Evolutionary conservation across 129 eudicot genomes (phyloP).

Genomic region (Flaveria linearis): DNA sequence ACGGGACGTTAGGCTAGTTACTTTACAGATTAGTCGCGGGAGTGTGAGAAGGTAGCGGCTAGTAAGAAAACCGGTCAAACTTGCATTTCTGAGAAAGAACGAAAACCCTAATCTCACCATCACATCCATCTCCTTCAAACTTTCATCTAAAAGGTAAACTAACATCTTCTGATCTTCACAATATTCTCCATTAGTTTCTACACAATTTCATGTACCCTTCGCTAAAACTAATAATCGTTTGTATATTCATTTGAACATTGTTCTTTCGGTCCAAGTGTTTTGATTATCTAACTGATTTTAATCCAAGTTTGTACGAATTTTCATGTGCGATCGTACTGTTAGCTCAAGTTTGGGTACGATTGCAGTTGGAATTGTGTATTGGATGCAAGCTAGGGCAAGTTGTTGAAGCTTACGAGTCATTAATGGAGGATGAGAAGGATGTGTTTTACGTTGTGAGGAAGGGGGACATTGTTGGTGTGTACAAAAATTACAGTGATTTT

Average conservation of each 20-base stretch:
- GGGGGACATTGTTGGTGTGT: constrained; percentile 78
- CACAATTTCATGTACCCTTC: neutral
- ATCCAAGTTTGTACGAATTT: neutral
- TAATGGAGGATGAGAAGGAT: constrained; percentile 76
- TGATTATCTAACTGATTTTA: neutral
- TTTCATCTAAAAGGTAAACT: neutral
- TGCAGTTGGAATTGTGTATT: constrained; percentile 10
- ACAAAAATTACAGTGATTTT: constrained; percentile 60
- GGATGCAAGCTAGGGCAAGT: constrained; percentile 17
- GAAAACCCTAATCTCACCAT: constrained; percentile 12
- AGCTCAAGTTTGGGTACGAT: neutral
- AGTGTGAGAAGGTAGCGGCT: no score
- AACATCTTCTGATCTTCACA: constrained; percentile 6
- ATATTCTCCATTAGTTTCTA: neutral
- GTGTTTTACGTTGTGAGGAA: constrained; percentile 83
- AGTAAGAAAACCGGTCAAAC: neutral
- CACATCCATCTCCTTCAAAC: neutral
- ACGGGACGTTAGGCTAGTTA: no score
- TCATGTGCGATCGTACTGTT: constrained; percentile 1
- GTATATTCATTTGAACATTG: neutral
- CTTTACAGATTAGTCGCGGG: no score
- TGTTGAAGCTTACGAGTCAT: neutral
- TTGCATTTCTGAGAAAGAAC: neutral
- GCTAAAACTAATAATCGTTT: neutral
- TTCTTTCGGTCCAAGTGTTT: neutral